phyloP scores from a whole-genome alignment of 1,139 yeast genomes.

The Scheffersomyces stambukii region DNA sequence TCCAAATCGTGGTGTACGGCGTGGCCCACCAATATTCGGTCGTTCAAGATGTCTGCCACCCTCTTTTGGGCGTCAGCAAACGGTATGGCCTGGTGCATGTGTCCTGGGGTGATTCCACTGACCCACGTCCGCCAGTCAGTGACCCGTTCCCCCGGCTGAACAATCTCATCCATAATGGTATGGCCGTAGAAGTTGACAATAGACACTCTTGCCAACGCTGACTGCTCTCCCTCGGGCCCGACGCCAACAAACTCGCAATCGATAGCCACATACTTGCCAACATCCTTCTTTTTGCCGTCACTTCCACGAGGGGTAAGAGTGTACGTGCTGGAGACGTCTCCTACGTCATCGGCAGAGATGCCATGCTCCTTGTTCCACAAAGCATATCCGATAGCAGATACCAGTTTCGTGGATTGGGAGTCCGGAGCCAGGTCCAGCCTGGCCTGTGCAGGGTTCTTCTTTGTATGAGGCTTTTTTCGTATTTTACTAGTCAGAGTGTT shows the following conservation, averaged over 20 bases:
- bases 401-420: constrained; percentile 2
- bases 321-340: too few relatives aligned
- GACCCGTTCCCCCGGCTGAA: constrained; percentile 68
- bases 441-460: too few relatives aligned
- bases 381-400: constrained; percentile 21
- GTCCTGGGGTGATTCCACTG: constrained; percentile 74
- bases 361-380: constrained; percentile 28
- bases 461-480: constrained; percentile 2
- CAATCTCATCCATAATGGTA: constrained; percentile 67
- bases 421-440: too few relatives aligned
- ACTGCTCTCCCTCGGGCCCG: constrained; percentile 64
- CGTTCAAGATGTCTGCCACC: constrained; percentile 48
- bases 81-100: constrained; percentile 62
- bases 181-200: constrained; percentile 80
- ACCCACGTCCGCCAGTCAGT: constrained; percentile 95
- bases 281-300: constrained; percentile 34
- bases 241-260: constrained; percentile 96
- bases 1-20: constrained; percentile 77
- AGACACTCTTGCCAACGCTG: constrained; percentile 83
- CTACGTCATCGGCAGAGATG: constrained; percentile 15
- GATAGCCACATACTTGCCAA: constrained; percentile 74
- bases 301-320: too few relatives aligned
- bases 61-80: constrained; percentile 63
- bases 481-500: constrained; percentile 4
- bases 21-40: constrained; percentile 73